Evolutionary conservation across 345 rosid genomes (phyloP), one percentile per base, ranked within the genome.

Genomic region (Lepidium aucheri): DNA sequence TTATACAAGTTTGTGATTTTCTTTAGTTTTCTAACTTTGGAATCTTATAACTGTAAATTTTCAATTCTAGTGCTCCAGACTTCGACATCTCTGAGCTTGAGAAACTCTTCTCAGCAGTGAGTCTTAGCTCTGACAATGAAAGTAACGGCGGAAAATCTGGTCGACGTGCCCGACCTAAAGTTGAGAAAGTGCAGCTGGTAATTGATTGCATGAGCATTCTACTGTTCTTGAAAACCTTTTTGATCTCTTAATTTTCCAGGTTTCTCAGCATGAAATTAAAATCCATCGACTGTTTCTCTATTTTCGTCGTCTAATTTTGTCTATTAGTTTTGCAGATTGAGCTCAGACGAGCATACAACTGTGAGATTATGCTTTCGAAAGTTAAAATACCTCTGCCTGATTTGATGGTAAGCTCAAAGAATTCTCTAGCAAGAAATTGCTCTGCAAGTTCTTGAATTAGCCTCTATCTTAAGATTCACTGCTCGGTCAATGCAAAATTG

Each of bases 181-280:
- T 78, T 67, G 94, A 86, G 60, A 89, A 81, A 86, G 81, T 89
- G 58, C 96, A 89, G 78, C 83, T 89, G 96, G 96, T 89, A 89
- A 80, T 77, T 62, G 62, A 46, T 68, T 61, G 77, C 68, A 61
- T 60, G 51, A 67, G 33, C 22, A 53, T 67, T 73, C 58, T 43
- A 22, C 30, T 51, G n/a, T 65, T 60, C 51, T 60, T 5, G 1
- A 32, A 4, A 6, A 45, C 35, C 58, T 56, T 4, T n/a, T 58
- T 14, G 32, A 20, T 56, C 40, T 55, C 38, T 15, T 9, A 12
- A 0, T 34, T 49, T 65, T 9, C 12, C 7, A 52, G n/a, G 35
- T 67, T 60, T 58, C 41, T 63, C 28, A 16, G 43, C 69, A 58
- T 60, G 54, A 61, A 28, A 13, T 65, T 53, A 40, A 44, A 40